Evolutionary conservation across 257 asterid genomes (phyloP).

Genomic region (Scutellaria minor): DNA sequence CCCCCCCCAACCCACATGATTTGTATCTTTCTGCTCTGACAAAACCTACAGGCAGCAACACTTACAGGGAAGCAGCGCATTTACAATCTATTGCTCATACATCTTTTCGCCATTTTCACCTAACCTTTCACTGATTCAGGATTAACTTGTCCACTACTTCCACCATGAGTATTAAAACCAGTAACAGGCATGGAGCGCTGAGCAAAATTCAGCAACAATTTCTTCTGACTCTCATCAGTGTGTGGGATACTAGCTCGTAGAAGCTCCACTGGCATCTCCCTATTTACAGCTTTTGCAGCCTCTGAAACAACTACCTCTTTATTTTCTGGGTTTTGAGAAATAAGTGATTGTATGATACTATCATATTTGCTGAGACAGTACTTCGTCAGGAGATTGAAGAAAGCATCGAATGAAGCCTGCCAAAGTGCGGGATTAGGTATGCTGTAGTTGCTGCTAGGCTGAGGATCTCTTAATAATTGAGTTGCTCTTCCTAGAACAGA

Average conservation of each 20-base stretch:
- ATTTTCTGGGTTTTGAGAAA: constrained; percentile 49
- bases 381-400: constrained; percentile 83
- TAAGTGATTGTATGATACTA: constrained; percentile 70
- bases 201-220: constrained; percentile 67
- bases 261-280: constrained; percentile 98
- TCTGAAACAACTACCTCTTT: constrained; percentile 57
- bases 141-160: constrained; percentile 46
- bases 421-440: constrained; percentile 79
- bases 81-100: constrained; percentile 39
- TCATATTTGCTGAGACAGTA: constrained; percentile 81
- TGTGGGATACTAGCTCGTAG: constrained; percentile 90
- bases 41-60: not conserved
- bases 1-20: constrained; percentile 15
- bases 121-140: constrained; percentile 52
- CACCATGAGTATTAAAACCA: constrained; percentile 50
- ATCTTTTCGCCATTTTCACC: constrained; percentile 3
- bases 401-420: constrained; percentile 99
- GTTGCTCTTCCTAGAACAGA: constrained; percentile 87
- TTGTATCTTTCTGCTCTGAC: constrained; percentile 12
- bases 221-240: constrained; percentile 78
- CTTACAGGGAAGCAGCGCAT: constrained; percentile 13
- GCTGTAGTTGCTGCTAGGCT: constrained; percentile 51
- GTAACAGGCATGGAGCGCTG: constrained; percentile 78
- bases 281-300: constrained; percentile 78
- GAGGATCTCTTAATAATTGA: constrained; percentile 60